Evolutionary conservation across 2,329 filamentous ascomycete genomes (phyloP), one percentile per base, ranked within the genome.

Genomic region (Neonectria ditissima): DNA sequence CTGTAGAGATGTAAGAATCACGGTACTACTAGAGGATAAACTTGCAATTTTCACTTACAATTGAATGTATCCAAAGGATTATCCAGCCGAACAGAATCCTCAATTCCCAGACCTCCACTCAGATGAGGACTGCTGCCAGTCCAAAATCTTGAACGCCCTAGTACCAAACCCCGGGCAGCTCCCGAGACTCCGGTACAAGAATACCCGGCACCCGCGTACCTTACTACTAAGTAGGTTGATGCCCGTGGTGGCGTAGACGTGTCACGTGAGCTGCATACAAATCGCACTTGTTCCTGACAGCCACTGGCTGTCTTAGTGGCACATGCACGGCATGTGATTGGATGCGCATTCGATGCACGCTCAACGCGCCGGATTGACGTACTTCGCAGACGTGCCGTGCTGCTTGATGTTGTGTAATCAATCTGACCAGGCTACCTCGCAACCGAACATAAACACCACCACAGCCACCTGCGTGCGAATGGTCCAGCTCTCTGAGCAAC

Each of bases 321-420:
- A 44, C 10, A 18, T 14, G 41, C 9, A 5, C 8, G n/a, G 4
- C 30, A 11, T 22, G 14, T 71, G 47, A 71, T 71, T 71, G 66
- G 69, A 24, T 50, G 62, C 69, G 62, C 66, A 71, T 69, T 63
- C 44, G 20, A 62, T 53, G 34, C 45, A 50, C n/a, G 43, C 20
- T 32, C 16, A 41, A 51, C 43, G 20, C 16, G 55, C 22, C 50
- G 47, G 24, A 24, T 43, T 30, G 24, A 53, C 43, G 22, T 41
- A 59, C 55, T 63, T 45, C 37, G 51, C 51, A 41, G 32, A 37
- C 34, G 34, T 34, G 32, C 32, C 32, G 32, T 34, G 32, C 16
- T 37, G 34, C 34, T 37, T 37, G 13, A 37, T n/a, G 1, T 14
- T 37, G 44, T 24, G 44, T n/a, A 16, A 47, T n/a, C 44, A 47